Percentiles rank a stretch among this genome's conserved stretches.
These are phyloP conservation scores for Paecilomyces sp. DNA, from an alignment of 2,329 filamentous ascomycete genomes.

Conservation along the genomic window DNA sequence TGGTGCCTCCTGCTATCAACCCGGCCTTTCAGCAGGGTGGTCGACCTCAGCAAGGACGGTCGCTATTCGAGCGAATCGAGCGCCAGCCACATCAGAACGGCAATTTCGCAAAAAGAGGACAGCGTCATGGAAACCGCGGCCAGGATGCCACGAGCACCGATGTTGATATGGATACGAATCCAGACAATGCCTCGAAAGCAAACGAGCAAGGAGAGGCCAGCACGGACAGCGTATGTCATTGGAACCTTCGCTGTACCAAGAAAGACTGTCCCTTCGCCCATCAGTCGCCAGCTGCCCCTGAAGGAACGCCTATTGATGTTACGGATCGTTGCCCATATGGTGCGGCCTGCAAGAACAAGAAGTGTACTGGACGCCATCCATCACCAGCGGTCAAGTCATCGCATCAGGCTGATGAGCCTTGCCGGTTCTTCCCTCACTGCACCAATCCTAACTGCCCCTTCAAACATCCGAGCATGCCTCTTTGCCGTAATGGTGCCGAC, in stretches of 20 bases:
- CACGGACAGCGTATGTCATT: conserved; percentile 71
- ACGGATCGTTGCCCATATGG: conserved; percentile 76
- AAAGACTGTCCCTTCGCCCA: conserved; percentile 88
- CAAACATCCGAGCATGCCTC: conserved; percentile 76
- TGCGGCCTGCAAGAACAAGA: conserved; percentile 89
- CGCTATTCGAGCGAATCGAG: conserved; percentile 68
- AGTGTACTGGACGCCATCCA: conserved; percentile 86
- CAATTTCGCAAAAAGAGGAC: conserved; percentile 44
- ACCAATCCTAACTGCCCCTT: conserved; percentile 83
- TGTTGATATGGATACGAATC: conserved; percentile 32
- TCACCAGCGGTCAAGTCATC: conserved; percentile 75
- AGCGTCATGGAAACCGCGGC: conserved; percentile 16
- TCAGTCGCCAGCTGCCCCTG: conserved; percentile 82
- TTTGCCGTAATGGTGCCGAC: conserved; percentile 85
- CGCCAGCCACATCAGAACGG: conserved; percentile 45
- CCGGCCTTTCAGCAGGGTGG: conserved; percentile 45
- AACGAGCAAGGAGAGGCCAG: conserved; percentile 47
- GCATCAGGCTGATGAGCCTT: conserved; percentile 77
- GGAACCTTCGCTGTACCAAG: conserved; percentile 81
- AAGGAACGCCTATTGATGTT: conserved; percentile 69
- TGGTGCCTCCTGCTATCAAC: conserved; percentile 47
- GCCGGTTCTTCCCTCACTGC: conserved; percentile 88
- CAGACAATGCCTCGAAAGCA: conserved; percentile 23
- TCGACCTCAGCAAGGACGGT: conserved; percentile 43
- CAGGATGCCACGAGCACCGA: conserved; percentile 14